phyloP scores from a whole-genome alignment of 495 filamentous ascomycete species.

The Penicillium desertorum region DNA sequence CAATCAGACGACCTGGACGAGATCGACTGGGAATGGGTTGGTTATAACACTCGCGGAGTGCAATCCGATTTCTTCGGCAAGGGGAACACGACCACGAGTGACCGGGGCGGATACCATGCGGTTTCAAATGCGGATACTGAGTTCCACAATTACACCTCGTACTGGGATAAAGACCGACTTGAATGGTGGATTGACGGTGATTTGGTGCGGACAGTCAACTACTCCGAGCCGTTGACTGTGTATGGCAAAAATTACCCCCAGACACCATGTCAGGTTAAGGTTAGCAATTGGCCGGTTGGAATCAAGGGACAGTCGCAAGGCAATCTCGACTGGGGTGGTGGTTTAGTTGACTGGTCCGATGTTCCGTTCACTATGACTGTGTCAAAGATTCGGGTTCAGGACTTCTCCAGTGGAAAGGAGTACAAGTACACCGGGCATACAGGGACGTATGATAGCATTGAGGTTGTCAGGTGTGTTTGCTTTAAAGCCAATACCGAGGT shows the following conservation, averaged over 20 bases:
- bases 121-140: slow-evolving; percentile 56
- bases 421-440: slow-evolving; percentile 36
- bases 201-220: slow-evolving; percentile 63
- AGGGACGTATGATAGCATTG: slow-evolving; percentile 37
- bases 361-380: slow-evolving; percentile 69
- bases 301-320: slow-evolving; percentile 51
- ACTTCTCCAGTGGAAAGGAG: slow-evolving; percentile 35
- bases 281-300: slow-evolving; percentile 29
- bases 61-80: slow-evolving; percentile 90
- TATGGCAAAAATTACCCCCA: slow-evolving; percentile 71
- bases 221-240: slow-evolving; percentile 24
- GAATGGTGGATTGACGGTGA: slow-evolving; percentile 75
- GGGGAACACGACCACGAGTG: slow-evolving; percentile 68
- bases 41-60: slow-evolving; percentile 52
- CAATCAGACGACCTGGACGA: slow-evolving; percentile 84
- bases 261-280: slow-evolving; percentile 53
- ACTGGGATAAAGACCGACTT: slow-evolving; percentile 74
- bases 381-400: slow-evolving; percentile 35
- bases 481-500: no score
- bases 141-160: slow-evolving; percentile 75
- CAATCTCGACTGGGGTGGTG: slow-evolving; percentile 68
- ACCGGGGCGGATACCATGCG: slow-evolving; percentile 51
- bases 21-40: slow-evolving; percentile 71
- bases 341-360: slow-evolving; percentile 58
- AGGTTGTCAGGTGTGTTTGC: slow-evolving; percentile 50